These are phyloP conservation scores for Lepiota brunneoincarnata DNA, from an alignment of 768 basidiomycete genomes.

Conservation along the genomic window DNA sequence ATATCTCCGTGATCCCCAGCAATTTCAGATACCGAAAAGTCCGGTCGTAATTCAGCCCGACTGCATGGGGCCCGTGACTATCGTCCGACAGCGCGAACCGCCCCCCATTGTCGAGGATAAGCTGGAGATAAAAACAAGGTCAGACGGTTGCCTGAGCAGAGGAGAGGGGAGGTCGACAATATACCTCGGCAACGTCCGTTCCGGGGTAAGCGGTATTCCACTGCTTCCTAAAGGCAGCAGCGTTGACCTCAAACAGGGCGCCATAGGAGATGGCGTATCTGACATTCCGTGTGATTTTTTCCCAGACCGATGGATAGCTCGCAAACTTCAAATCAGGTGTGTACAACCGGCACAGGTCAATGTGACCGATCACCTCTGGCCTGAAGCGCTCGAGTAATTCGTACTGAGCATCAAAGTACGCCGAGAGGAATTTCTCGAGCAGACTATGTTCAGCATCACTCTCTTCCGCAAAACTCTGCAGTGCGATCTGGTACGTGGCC, in stretches of 20 bases:
- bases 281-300: constrained; percentile 74
- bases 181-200: constrained; percentile 69
- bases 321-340: constrained; percentile 55
- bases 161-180: constrained; percentile 16
- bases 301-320: constrained; percentile 59
- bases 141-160: neutral
- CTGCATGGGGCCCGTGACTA: constrained; percentile 86
- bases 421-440: constrained; percentile 48
- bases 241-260: constrained; percentile 90
- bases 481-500: constrained; percentile 60
- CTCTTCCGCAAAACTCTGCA: constrained; percentile 37
- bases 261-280: constrained; percentile 72
- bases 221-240: constrained; percentile 89
- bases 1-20: constrained; percentile 61
- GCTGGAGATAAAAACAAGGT: constrained; percentile 35
- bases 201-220: constrained; percentile 88
- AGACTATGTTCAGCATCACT: constrained; percentile 25
- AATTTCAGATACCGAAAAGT: constrained; percentile 62
- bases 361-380: constrained; percentile 90
- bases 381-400: constrained; percentile 63
- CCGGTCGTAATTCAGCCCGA: constrained; percentile 81
- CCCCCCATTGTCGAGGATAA: constrained; percentile 67
- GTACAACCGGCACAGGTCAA: constrained; percentile 91
- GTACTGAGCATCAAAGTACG: constrained; percentile 88
- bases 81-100: constrained; percentile 90